Evolutionary conservation across 2,329 filamentous ascomycete genomes (phyloP).

Genomic region (Lecanoromycetidae sp.): DNA sequence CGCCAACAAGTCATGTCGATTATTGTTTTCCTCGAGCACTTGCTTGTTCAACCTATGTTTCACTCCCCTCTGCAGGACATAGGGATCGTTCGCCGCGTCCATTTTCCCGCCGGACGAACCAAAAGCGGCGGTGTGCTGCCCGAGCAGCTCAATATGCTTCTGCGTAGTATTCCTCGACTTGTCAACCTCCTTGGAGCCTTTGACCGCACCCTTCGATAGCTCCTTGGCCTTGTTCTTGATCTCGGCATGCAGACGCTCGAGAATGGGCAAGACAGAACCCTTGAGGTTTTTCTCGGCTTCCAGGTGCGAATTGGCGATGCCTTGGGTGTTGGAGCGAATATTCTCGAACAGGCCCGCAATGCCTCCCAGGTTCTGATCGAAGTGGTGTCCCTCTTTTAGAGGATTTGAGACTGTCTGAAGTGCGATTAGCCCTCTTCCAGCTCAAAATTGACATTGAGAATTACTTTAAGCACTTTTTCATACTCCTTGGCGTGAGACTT

Average conservation of each 20-base stretch:
- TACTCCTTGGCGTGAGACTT: constrained; percentile 83
- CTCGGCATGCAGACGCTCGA: constrained; percentile 85
- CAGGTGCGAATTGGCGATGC: constrained; percentile 73
- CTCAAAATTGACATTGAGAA: constrained; percentile 9
- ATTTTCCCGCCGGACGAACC: constrained; percentile 64
- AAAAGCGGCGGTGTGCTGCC: constrained; percentile 68
- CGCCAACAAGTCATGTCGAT: constrained; percentile 75
- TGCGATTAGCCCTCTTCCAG: constrained; percentile 12
- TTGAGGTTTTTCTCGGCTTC: constrained; percentile 89
- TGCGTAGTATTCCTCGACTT: constrained; percentile 77
- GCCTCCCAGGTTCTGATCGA: constrained; percentile 79
- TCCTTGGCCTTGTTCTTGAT: constrained; percentile 97
- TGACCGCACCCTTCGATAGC: constrained; percentile 65
- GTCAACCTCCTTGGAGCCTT: constrained; percentile 80
- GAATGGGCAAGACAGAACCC: constrained; percentile 69
- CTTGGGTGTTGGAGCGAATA: constrained; percentile 79
- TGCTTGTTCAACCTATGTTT: constrained; percentile 79
- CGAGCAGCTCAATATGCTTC: constrained; percentile 91
- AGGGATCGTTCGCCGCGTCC: constrained; percentile 67
- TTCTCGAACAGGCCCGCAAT: constrained; percentile 88
- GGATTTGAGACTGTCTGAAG: constrained; percentile 67
- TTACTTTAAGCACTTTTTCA: constrained; percentile 82
- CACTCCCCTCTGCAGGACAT: constrained; percentile 71
- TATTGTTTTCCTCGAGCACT: constrained; percentile 90
- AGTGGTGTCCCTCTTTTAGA: constrained; percentile 81